These are phyloP conservation scores for Capsicum chinense DNA, from an alignment of 257 asterid species.

Conservation along the genomic window DNA sequence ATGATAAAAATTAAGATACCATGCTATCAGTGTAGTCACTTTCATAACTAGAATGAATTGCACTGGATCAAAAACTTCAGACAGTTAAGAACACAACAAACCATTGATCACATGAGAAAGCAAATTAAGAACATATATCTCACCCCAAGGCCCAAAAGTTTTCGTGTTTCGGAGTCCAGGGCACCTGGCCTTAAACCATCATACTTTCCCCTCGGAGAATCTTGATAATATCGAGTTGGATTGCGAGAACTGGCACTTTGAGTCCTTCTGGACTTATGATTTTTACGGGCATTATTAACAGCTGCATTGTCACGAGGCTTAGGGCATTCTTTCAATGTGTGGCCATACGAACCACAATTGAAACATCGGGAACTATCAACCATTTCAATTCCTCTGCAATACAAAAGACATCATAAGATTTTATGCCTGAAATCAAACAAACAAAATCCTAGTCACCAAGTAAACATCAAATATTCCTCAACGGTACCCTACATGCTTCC, in stretches of 20 bases:
- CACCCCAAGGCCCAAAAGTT: slow-evolving; percentile 90
- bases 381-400: slow-evolving; percentile 58
- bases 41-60: slow-evolving; percentile 18
- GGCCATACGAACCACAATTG: slow-evolving; percentile 92
- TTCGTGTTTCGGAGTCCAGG: slow-evolving; percentile 84
- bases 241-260: slow-evolving; percentile 69
- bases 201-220: slow-evolving; percentile 79
- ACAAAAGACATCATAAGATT: slow-evolving; percentile 39
- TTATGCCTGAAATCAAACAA: slow-evolving; percentile 1
- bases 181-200: slow-evolving; percentile 85
- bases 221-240: slow-evolving; percentile 80
- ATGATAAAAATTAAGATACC: not conserved
- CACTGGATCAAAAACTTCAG: slow-evolving; percentile 2
- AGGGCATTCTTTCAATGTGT: slow-evolving; percentile 85
- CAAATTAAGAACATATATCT: slow-evolving; percentile 31
- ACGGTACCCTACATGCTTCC: not conserved
- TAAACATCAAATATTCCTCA: slow-evolving; percentile 5
- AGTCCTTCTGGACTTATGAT: slow-evolving; percentile 64
- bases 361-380: slow-evolving; percentile 82
- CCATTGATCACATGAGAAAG: slow-evolving; percentile 7
- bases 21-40: slow-evolving; percentile 11
- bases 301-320: slow-evolving; percentile 87
- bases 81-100: slow-evolving; percentile 5
- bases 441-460: not conserved
- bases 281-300: slow-evolving; percentile 86